Evolutionary conservation across 2,329 filamentous ascomycete genomes (phyloP).

Genomic region (Diaporthe sp.): DNA sequence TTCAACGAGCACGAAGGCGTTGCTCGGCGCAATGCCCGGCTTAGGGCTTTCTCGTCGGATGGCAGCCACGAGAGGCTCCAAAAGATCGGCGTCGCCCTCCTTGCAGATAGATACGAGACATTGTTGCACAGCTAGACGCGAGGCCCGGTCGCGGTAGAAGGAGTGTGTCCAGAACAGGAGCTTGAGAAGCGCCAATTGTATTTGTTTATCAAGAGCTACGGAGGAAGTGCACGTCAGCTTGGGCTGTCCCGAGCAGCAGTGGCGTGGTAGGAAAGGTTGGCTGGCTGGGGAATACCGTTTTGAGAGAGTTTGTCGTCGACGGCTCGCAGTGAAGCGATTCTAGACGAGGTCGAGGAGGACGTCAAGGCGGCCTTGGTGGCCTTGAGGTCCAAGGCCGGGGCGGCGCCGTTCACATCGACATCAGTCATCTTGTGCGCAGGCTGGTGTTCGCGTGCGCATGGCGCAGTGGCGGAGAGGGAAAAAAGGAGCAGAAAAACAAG

Average conservation of each 20-base stretch:
- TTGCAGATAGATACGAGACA: conserved; percentile 78
- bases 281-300: conserved; percentile 58
- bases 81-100: conserved; percentile 66
- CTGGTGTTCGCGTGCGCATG: conserved; percentile 54
- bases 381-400: conserved; percentile 61
- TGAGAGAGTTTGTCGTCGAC: conserved; percentile 69
- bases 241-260: conserved; percentile 5
- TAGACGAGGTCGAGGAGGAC: conserved; percentile 71
- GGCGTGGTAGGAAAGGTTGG: conserved; percentile 18
- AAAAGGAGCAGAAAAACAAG: conserved; percentile 16
- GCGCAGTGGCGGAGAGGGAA: conserved; percentile 41
- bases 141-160: conserved; percentile 87
- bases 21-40: conserved; percentile 79
- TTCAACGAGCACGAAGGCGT: conserved; percentile 89
- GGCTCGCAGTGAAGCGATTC: conserved; percentile 66
- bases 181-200: conserved; percentile 70
- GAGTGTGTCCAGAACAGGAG: conserved; percentile 90
- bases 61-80: conserved; percentile 75
- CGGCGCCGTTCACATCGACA: conserved; percentile 57
- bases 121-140: conserved; percentile 84
- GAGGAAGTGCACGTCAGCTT: conserved; percentile 35
- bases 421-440: conserved; percentile 61
- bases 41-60: conserved; percentile 82
- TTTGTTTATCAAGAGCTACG: conserved; percentile 61
- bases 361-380: conserved; percentile 64